Conservation (phyloP, 805 yeast species). For the Sugiyamaella chiloensis region DNA sequence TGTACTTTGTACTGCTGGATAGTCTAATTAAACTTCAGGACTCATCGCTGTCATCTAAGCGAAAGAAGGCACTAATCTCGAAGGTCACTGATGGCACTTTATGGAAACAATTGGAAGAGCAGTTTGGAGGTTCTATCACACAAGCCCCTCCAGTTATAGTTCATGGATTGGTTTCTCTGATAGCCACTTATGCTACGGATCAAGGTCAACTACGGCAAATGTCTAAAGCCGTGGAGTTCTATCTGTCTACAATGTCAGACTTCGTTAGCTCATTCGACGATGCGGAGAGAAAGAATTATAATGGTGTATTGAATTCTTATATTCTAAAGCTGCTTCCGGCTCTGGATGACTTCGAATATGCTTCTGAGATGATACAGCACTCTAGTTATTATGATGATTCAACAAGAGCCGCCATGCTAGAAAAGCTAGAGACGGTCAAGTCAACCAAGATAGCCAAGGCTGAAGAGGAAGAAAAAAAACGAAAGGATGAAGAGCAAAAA, state of each 20-base stretch:
- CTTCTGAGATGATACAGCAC: conserved; percentile 16
- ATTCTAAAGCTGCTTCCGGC: conserved; percentile 19
- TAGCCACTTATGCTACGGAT: conserved; percentile 1
- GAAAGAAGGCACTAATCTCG: not conserved
- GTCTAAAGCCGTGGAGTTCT: conserved; percentile 8
- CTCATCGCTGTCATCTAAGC: not conserved
- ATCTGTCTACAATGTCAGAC: conserved; percentile 10
- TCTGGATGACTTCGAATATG: conserved; percentile 19
- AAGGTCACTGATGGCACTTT: conserved; percentile 1
- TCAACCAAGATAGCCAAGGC: conserved; percentile 6
- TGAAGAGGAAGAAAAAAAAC: conserved; percentile 12
- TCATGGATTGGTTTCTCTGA: conserved; percentile 9
- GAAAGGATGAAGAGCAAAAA: conserved; percentile 7
- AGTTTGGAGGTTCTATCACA: conserved; percentile 10
- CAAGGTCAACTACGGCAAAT: not conserved
- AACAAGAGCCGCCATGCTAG: conserved; percentile 5
- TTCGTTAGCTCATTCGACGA: not conserved
- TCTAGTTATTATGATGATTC: conserved; percentile 6
- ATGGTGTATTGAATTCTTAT: conserved; percentile 12
- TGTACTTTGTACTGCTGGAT: conserved; percentile 21
- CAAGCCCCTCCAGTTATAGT: conserved; percentile 12
- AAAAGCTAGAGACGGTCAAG: conserved; percentile 7
- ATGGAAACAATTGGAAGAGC: conserved; percentile 2
- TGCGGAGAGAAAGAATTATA: conserved; percentile 7
- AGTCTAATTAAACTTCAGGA: not conserved